Evolutionary conservation across 192 early-diverging fungal species (phyloP), one percentile per base, ranked within the genome.

Genomic region (Entomortierella beljakovae): DNA sequence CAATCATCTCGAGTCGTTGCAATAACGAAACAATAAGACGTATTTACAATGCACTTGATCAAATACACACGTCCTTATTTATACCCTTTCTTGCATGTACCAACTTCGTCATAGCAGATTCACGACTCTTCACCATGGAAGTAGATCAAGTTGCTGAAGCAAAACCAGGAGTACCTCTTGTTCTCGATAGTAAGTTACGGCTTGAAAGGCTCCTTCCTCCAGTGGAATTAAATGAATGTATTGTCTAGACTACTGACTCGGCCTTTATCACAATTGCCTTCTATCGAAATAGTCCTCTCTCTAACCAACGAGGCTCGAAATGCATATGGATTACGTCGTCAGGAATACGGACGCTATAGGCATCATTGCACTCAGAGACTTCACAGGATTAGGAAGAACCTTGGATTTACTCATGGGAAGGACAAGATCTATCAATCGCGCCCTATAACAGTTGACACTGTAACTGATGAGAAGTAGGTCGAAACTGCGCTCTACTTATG

Each of bases 261-360:
- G 34, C 22, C 11, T 20, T 26, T 43, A 2, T 28, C 3, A 40
- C 48, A 37, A 25, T 53, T 2, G 16, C 18, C 15, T 46, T 28
- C 48, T 33, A 35, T 16, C 11, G 6, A 42, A n/a, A n/a, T 66
- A 90, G 88, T 90, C 26, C 49, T 90, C 46, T 64, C 80, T 9
- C 46, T 86, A 32, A 85, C 81, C 2, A 86, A 85, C 67, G 91
- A 93, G n/a, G 86, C 87, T 13, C 83, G 94, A 37, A 89, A 89
- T 70, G 87, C 87, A 38, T 90, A 94, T 80, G 94, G 94, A 25
- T 74, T 95, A 25, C 84, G 93, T 62, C 93, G 93, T 55, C 86
- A 94, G 61, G 94, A 95, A 67, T 94, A 94, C 58, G 80, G 88
- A 28, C 88, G 92, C 11, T 95, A 95, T 57, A 91, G 92, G 57